Percentiles rank a stretch among this genome's conserved stretches.
These are phyloP conservation scores for Cryptococcus maquisensis DNA, from an alignment of 1,284 basidiomycete species.

Conservation along the genomic window DNA sequence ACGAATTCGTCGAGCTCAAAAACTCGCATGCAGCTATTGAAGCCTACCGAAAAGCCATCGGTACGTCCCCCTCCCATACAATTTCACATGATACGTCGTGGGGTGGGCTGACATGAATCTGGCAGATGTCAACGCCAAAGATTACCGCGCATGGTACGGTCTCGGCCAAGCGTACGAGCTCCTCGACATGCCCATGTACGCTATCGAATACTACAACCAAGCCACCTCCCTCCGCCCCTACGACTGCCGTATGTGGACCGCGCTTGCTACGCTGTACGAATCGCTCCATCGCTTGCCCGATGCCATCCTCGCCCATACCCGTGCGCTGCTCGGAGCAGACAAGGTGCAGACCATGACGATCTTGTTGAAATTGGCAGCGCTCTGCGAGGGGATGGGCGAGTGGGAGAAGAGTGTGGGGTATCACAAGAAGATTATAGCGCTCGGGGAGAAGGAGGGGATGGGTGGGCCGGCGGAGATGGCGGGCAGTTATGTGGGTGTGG, in stretches of 20 bases:
- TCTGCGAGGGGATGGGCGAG: conserved; percentile 52
- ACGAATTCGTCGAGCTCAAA: conserved; percentile 98
- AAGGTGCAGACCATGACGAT: conserved; percentile 69
- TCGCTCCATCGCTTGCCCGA: conserved; percentile 76
- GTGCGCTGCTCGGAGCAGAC: conserved; percentile 80
- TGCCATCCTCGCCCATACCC: conserved; percentile 81
- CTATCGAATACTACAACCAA: conserved; percentile 93
- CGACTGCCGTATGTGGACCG: conserved; percentile 94
- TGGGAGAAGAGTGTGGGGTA: conserved; percentile 42
- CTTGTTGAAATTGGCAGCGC: conserved; percentile 65
- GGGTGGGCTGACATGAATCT: neutral
- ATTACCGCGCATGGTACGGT: conserved; percentile 97
- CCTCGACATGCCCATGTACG: conserved; percentile 92
- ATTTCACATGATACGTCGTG: neutral
- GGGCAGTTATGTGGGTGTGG: conserved; percentile 73
- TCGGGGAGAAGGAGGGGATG: conserved; percentile 60
- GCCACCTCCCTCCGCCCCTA: conserved; percentile 94
- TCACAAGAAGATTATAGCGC: conserved; percentile 59
- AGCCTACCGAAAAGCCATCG: conserved; percentile 90
- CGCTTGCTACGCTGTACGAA: conserved; percentile 89
- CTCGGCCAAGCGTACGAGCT: conserved; percentile 97
- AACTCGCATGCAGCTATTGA: conserved; percentile 98
- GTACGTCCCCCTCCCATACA: conserved; percentile 54
- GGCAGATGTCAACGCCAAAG: conserved; percentile 86
- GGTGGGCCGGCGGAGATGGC: conserved; percentile 66